phyloP scores from a whole-genome alignment of 306 rosid species.

The Biancaea sappan region DNA sequence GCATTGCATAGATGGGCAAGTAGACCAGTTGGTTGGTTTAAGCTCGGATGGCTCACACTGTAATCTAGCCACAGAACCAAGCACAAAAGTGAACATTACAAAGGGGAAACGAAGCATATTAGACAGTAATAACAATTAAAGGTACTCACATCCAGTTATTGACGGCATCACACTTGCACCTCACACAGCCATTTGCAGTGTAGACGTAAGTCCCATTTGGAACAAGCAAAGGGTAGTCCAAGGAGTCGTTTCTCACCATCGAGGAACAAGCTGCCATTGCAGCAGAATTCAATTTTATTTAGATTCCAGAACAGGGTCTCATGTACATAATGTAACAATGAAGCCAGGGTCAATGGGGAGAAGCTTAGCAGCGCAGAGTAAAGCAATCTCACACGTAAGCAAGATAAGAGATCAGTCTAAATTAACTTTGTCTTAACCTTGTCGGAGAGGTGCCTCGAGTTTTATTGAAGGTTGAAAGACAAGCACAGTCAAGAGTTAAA shows the following conservation, averaged over 20 bases:
- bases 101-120: background rate
- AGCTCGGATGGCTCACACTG: constrained; percentile 49
- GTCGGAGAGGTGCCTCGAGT: no score
- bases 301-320: no score
- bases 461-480: no score
- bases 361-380: no score
- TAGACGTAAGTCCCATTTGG: constrained; percentile 43
- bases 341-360: no score
- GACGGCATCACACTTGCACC: constrained; percentile 44
- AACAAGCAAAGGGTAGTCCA: constrained; percentile 49
- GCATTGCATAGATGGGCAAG: constrained; percentile 53
- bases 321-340: no score
- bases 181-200: constrained; percentile 56
- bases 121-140: background rate
- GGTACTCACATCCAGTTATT: constrained; percentile 47
- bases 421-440: no score
- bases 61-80: constrained; percentile 35
- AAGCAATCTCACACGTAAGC: no score
- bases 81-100: background rate
- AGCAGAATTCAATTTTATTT: no score
- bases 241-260: constrained; percentile 34
- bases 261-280: constrained; percentile 61
- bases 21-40: constrained; percentile 36
- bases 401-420: no score
- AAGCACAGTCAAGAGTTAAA: no score